These are phyloP conservation scores for Helicocarpus griseus DNA, from an alignment of 2,329 filamentous ascomycete species.

Conservation along the genomic window DNA sequence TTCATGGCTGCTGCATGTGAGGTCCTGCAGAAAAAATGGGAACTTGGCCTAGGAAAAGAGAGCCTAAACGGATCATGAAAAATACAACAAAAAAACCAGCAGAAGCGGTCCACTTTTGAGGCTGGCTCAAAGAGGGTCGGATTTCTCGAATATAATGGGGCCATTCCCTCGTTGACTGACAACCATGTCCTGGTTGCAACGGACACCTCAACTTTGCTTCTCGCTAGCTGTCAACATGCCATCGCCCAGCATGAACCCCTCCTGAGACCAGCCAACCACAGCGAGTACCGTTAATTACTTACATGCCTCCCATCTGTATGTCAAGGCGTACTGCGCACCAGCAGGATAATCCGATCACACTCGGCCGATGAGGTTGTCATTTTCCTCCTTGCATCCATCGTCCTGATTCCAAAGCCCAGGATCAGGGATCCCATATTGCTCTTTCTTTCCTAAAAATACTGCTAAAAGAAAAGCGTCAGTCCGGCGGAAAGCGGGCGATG, in stretches of 20 bases:
- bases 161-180: background rate
- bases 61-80: background rate
- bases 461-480: too few species aligned
- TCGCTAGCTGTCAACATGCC: too few species aligned
- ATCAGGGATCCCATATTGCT: background rate
- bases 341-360: background rate
- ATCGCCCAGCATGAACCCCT: background rate
- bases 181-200: constrained; percentile 2
- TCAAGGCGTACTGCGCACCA: background rate
- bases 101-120: background rate
- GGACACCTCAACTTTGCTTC: background rate
- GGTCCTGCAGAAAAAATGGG: too few species aligned
- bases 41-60: background rate
- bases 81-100: too few species aligned
- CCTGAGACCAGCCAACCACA: background rate
- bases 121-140: background rate
- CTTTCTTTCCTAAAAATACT: background rate
- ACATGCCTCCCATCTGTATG: background rate
- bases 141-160: background rate
- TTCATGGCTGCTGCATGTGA: too few species aligned
- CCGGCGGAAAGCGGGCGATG: constrained; percentile 4
- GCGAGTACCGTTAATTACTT: background rate
- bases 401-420: background rate
- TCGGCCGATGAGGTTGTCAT: background rate
- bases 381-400: background rate